Percentiles rank a stretch among this genome's conserved stretches.
Evolutionary conservation across 139 green algal species (phyloP).

Genomic region (Micromonas commoda): DNA sequence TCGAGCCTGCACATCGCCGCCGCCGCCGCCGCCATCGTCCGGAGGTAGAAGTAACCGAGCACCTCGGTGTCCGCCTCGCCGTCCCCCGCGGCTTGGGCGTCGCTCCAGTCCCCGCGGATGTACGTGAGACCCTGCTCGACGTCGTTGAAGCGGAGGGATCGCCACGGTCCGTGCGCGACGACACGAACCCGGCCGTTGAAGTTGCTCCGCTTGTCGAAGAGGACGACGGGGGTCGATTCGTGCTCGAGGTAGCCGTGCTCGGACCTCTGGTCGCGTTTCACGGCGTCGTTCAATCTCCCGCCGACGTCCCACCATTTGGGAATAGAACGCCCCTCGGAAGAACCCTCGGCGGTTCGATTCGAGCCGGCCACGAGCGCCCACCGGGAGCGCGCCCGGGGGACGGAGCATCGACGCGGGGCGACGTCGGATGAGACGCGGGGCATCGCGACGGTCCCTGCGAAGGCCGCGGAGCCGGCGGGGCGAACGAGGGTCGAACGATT

Average conservation of each 20-base stretch:
- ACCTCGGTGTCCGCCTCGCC: background rate
- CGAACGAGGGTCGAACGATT: no score
- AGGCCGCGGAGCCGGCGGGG: no score
- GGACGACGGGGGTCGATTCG: background rate
- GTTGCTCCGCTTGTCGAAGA: background rate
- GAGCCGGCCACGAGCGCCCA: no score
- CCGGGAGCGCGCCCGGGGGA: no score
- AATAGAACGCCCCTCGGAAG: no score
- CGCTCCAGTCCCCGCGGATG: background rate
- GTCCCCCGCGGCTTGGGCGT: background rate
- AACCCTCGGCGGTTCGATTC: no score
- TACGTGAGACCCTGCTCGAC: conserved; percentile 17
- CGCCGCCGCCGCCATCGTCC: background rate
- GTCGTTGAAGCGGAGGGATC: conserved; percentile 19
- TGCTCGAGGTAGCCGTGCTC: background rate
- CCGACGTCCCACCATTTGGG: background rate
- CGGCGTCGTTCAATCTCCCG: background rate
- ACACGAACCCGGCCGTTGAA: background rate
- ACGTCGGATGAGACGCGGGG: no score
- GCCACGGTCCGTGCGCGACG: background rate
- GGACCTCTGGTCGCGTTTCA: background rate
- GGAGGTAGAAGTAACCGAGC: conserved; percentile 10
- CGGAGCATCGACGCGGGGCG: no score
- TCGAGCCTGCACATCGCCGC: background rate
- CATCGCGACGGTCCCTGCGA: no score